Base-by-base conservation (phyloP, 148 eudicot species). In the Nyssa sinensis region DNA sequence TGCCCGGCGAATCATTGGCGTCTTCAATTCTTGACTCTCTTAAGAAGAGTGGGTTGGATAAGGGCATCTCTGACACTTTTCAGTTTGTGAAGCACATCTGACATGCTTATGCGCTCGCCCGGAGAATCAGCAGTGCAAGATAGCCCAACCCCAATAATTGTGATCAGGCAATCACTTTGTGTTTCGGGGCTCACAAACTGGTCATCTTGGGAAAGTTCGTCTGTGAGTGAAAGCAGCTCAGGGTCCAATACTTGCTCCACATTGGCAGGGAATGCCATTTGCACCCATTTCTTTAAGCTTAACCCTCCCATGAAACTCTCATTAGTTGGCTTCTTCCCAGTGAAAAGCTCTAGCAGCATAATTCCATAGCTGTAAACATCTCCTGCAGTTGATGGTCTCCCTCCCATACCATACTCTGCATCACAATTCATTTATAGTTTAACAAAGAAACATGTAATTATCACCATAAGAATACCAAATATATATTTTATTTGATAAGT, bases 281-380 rank as follows among this genome's bases (percentile, higher is more conserved):
- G 75, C 60, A 89, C 88, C 88, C 88, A 87, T 57, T 62, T 70
- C 62, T 74, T 69, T 66, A 87, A 72, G 64, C 72, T 81, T 57
- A 80, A 72, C 9, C 72, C 88, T 21, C 74, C 84, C 24, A 67
- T 75, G 47, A 81, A 85, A 65, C 17, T 74, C 59, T 69, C 81
- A 49, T 85, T 72, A 25, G 72, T 85, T 17, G 91, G 88, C 23
- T 78, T 83, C 74, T 77, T 87, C 27, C 85, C 88, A 0, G 91
- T 87, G 60, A 87, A 85, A 67, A 87, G 69, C 85, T 85, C 91
- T 30, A 87, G 75, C 57, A 87, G 58, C 59, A 81, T 77, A 32
- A 87, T 83, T 30, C 91, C 88, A 37, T 71, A 87, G 79, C 86
- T 87, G 62, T 85, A 87, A 58, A 84, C 83, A 58, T 87, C 91